Evolutionary conservation across 1,284 basidiomycete genomes (phyloP).

Genomic region (Pascua sp.): DNA sequence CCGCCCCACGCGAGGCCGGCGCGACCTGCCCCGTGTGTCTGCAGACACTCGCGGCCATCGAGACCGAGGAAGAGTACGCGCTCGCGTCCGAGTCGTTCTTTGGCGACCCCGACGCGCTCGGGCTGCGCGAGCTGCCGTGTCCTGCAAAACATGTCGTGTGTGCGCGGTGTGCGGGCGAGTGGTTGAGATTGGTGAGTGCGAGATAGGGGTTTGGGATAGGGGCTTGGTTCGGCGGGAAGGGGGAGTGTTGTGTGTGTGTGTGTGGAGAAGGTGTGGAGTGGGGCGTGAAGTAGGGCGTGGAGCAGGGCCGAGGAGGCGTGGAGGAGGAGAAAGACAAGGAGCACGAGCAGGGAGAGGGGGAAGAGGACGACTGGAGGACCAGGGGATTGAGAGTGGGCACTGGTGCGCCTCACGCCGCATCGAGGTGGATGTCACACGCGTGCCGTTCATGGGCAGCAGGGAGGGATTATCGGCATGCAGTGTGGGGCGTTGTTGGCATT

Average conservation of each 20-base stretch:
- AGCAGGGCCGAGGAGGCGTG: too few species aligned
- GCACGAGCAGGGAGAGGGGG: too few species aligned
- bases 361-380: too few species aligned
- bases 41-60: constrained; percentile 14
- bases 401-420: too few species aligned
- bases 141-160: constrained; percentile 17
- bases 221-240: neutral
- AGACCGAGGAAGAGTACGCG: constrained; percentile 27
- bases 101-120: constrained; percentile 14
- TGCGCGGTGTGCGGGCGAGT: constrained; percentile 16
- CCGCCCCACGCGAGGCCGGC: neutral
- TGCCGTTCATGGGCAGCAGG: too few species aligned
- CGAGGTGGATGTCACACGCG: too few species aligned
- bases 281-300: neutral
- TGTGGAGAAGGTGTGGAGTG: too few species aligned
- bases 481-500: too few species aligned
- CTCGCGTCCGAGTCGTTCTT: constrained; percentile 20
- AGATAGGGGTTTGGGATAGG: neutral
- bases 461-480: too few species aligned
- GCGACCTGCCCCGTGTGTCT: constrained; percentile 22
- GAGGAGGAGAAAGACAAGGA: too few species aligned
- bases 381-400: too few species aligned
- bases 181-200: constrained; percentile 16
- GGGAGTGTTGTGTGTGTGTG: neutral
- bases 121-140: constrained; percentile 19